Evolutionary conservation across 2,329 filamentous ascomycete species (phyloP).

Genomic region (Bipolaris bicolor): DNA sequence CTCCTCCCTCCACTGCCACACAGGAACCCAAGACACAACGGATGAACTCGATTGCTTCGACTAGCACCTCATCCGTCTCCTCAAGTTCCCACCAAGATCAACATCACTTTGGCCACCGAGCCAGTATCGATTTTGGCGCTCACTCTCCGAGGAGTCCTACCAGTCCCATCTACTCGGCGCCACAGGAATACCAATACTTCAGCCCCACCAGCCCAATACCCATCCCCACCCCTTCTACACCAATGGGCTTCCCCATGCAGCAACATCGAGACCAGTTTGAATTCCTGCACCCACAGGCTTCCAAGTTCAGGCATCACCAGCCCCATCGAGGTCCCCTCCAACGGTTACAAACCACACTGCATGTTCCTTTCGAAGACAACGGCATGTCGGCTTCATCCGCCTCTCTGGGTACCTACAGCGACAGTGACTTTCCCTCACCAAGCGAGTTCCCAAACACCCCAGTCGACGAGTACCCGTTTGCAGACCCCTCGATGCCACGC

Average conservation of each 20-base stretch:
- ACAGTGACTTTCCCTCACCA: conserved; percentile 56
- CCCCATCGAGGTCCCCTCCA: conserved; percentile 51
- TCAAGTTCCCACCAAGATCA: conserved; percentile 34
- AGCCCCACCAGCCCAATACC: conserved; percentile 49
- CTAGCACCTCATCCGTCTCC: conserved; percentile 25
- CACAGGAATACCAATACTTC: conserved; percentile 47
- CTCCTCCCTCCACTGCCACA: conserved; percentile 37
- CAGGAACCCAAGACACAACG: conserved; percentile 39
- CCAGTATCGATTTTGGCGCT: conserved; percentile 44
- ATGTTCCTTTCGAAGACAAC: conserved; percentile 50
- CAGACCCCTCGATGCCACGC: conserved; percentile 49
- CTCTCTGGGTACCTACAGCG: conserved; percentile 55
- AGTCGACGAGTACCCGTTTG: conserved; percentile 51
- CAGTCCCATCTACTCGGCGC: conserved; percentile 45
- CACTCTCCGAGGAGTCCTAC: conserved; percentile 45
- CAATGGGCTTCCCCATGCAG: conserved; percentile 48
- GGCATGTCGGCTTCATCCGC: conserved; percentile 54
- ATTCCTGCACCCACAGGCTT: conserved; percentile 41
- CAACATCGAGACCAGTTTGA: conserved; percentile 50
- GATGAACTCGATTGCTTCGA: conserved; percentile 30
- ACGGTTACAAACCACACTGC: conserved; percentile 51
- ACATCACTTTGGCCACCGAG: conserved; percentile 35
- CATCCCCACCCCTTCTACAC: conserved; percentile 46
- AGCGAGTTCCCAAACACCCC: conserved; percentile 56
- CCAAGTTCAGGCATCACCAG: conserved; percentile 48